Percentiles rank a stretch among this genome's conserved stretches.
These are phyloP conservation scores for Ustilago nuda DNA, from an alignment of 1,284 basidiomycete species.

Conservation along the genomic window DNA sequence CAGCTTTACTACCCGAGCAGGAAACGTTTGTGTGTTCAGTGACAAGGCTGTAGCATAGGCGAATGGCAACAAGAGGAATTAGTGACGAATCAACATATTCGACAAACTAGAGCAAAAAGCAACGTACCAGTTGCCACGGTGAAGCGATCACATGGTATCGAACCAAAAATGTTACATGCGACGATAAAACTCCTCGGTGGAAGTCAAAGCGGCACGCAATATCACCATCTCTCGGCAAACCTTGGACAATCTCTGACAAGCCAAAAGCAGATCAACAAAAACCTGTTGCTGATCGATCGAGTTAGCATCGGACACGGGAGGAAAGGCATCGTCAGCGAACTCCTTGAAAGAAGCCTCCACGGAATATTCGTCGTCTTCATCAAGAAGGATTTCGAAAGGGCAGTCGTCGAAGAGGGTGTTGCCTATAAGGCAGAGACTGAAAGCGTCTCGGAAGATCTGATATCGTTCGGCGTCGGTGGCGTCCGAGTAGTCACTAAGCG, in stretches of 20 bases:
- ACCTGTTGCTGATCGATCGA: neutral
- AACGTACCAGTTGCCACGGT: neutral
- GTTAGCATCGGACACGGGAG: neutral
- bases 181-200: neutral
- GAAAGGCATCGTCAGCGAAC: neutral
- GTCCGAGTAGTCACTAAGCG: neutral
- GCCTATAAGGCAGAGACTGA: neutral
- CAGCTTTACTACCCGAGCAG: too few relatives aligned
- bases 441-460: neutral
- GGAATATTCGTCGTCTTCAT: neutral
- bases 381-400: neutral
- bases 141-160: neutral
- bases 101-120: neutral
- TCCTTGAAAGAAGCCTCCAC: neutral
- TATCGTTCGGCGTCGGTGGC: neutral
- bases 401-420: slow-evolving; percentile 3
- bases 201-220: neutral
- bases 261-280: neutral
- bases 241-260: slow-evolving; percentile 5
- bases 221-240: slow-evolving; percentile 4
- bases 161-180: neutral
- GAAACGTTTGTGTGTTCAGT: too few relatives aligned
- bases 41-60: neutral
- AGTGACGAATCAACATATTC: neutral
- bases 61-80: neutral